Evolutionary conservation across 805 yeast species (phyloP).

Genomic region (Suhomyces emberorum): DNA sequence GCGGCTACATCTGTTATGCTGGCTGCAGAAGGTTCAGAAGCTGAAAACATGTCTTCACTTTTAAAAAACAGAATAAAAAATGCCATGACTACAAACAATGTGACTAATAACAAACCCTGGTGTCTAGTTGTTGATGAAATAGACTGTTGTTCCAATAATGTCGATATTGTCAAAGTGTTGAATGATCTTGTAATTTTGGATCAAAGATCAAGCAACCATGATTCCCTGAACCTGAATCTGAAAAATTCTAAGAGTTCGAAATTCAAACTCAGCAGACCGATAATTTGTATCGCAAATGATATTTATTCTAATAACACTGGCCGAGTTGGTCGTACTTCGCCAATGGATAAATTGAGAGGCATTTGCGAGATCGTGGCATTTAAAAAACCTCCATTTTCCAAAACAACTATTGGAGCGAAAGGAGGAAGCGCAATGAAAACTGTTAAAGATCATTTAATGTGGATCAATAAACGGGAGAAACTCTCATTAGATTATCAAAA

Average conservation of each 20-base stretch:
- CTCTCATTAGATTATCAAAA: constrained; percentile 46
- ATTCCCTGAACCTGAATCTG: no score
- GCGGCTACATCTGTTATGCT: constrained; percentile 43
- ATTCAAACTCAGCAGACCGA: constrained; percentile 65
- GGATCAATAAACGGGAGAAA: constrained; percentile 54
- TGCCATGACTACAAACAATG: constrained; percentile 56
- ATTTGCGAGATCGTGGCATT: constrained; percentile 70
- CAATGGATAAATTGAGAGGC: constrained; percentile 71
- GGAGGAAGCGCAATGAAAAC: constrained; percentile 36
- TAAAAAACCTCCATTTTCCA: constrained; percentile 50
- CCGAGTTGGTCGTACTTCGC: constrained; percentile 33
- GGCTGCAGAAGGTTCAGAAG: not conserved
- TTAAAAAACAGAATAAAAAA: constrained; percentile 23
- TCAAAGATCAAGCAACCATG: constrained; percentile 33
- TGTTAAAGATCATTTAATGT: constrained; percentile 38
- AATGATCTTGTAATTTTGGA: constrained; percentile 65
- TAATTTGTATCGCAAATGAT: constrained; percentile 90
- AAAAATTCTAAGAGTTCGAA: constrained; percentile 26
- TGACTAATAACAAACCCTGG: constrained; percentile 67
- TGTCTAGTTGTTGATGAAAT: constrained; percentile 87
- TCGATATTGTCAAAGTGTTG: constrained; percentile 41
- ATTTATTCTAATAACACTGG: constrained; percentile 44
- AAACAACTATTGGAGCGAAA: constrained; percentile 44
- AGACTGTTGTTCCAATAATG: constrained; percentile 47
- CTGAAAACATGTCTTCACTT: not conserved